Evolutionary conservation across 2,329 filamentous ascomycete species (phyloP), one percentile per base, ranked within the genome.

Genomic region (Trichoderma pleuroti): DNA sequence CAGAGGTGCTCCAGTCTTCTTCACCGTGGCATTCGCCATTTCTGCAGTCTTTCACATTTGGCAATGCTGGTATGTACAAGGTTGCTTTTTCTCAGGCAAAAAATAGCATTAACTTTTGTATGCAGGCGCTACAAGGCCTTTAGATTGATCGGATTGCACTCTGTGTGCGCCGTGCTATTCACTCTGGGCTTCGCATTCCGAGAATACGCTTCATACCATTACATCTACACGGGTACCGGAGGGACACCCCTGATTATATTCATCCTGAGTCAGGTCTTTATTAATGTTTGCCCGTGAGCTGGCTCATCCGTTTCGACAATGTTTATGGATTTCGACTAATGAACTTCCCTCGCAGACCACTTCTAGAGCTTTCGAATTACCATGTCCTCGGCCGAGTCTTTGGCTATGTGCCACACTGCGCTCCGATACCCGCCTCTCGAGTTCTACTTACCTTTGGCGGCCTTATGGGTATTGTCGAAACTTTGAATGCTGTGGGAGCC

Each of bases 341-440:
- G 28, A 52, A 16, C 12, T 12, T 1, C n/a, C n/a, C 24, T 24
- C 7, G 11, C 16, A 64, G 62, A 2, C 62, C 62, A 18, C 62
- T 64, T 52, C 62, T 64, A 11, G 62, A 64, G 42, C 62, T 64
- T 18, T 52, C 42, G 8, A 64, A 64, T 9, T 64, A 64, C 30
- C 62, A 64, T 64, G 10, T 64, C 30, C 62, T 64, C 42, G 62
- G 62, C 21, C 62, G 62, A 34, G 24, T 64, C 4, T 64, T 64
- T 36, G 52, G 14, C 12, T 64, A 64, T 52, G 62, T 64, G 3
- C 62, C 62, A 21, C 62, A 64, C n/a, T 64, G 62, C 18, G 62
- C 62, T 34, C 62, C 62, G 5, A 30, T 64, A 5, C 62, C 62
- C 14, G 62, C 62, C 1, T 64, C 62, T 9, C 49, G 42, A 24